Percentiles rank a stretch among this genome's conserved stretches.
phyloP scores from a whole-genome alignment of 2,329 filamentous ascomycete species.

The Paraphoma chrysanthemicola region DNA sequence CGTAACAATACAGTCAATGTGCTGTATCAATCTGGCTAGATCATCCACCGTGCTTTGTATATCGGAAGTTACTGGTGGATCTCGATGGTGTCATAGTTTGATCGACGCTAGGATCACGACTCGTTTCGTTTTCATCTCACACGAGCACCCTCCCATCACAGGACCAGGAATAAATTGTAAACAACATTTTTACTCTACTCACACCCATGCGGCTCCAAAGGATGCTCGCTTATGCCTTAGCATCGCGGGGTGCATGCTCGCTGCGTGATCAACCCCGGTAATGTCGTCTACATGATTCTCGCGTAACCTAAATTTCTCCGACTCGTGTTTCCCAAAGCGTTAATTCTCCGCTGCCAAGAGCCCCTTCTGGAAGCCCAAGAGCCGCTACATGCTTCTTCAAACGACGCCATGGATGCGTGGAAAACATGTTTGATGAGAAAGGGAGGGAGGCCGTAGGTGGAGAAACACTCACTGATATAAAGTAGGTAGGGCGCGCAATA shows the following conservation, averaged over 20 bases:
- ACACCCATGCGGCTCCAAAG: too few relatives aligned
- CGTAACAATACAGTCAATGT: too few relatives aligned
- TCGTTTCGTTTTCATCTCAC: neutral
- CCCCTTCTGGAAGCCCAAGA: neutral
- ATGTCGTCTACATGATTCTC: neutral
- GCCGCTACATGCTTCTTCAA: conserved; percentile 1
- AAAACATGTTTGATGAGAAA: neutral
- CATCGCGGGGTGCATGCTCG: neutral
- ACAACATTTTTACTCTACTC: too few relatives aligned
- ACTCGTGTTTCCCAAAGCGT: neutral
- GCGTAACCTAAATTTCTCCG: conserved; percentile 1
- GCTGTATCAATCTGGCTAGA: too few relatives aligned
- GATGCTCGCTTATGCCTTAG: neutral
- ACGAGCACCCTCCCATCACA: neutral
- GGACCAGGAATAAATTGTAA: too few relatives aligned
- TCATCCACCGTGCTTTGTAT: too few relatives aligned
- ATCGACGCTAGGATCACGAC: neutral
- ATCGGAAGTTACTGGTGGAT: neutral
- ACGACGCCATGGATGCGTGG: neutral
- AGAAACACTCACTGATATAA: neutral
- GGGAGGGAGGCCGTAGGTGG: neutral
- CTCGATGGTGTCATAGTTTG: neutral
- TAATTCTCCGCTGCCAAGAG: conserved; percentile 7
- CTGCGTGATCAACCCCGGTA: neutral
- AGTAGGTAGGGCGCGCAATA: neutral